Evolutionary conservation across 805 yeast species (phyloP), one percentile per base, ranked within the genome.

Genomic region (Saturnispora sekii): DNA sequence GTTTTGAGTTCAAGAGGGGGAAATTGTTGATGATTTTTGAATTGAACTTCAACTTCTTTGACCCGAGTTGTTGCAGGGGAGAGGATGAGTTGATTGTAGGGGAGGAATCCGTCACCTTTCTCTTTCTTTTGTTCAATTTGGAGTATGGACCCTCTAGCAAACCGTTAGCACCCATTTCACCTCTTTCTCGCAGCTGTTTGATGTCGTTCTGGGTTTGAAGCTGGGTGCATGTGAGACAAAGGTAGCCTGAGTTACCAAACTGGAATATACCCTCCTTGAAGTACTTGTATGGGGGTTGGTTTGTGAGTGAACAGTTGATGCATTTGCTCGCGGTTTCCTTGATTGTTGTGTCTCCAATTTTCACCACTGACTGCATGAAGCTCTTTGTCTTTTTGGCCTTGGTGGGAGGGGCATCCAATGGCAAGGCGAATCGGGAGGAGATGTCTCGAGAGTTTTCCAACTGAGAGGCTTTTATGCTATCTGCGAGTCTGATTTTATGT

Each of bases 191-290:
- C 21, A 63, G 46, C 16, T 48, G 44, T 28, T 50, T 50, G 1
- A 48, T 47, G 42, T 63, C 61, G 38, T 51, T 45, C 35, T 52
- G 51, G 6, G 51, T 37, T 32, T 61, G 55, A 21, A 53, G 43
- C 10, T 47, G 49, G 17, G 60, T 56, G 41, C 67, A 63, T 15
- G 54, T 50, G 30, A 44, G 18, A 45, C 67, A 63, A 31, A 63
- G 47, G n/a, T 54, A 50, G 1, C 67, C 67, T 2, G 66, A 52
- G 48, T 63, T 63, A 10, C 63, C 66, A 41, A 55, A 55, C 47
- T 62, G 63, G 40, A 60, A 63, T 7, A 62, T 54, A 2, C 67
- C 67, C 18, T 57, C 62, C 29, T 52, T 56, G 47, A 59, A 55
- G 38, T 55, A 63, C 45, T 56, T 63, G 50, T 57, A 63, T 12